These are phyloP conservation scores for Diaporthe sp. DNA, from an alignment of 2,329 filamentous ascomycete species.

Conservation along the genomic window DNA sequence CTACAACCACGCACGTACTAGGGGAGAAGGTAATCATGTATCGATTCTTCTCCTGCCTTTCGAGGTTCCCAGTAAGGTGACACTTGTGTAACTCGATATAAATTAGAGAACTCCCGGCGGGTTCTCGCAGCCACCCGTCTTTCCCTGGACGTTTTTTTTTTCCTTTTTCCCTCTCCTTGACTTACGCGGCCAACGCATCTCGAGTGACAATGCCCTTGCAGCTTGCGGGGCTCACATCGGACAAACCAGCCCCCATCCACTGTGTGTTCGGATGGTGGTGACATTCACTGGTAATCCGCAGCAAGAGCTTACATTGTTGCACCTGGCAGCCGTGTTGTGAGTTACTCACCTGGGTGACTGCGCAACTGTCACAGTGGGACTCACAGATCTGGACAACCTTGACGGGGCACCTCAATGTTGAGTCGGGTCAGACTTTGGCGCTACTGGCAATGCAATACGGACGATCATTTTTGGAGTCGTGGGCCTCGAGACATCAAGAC, in stretches of 20 bases:
- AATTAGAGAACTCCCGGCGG: neutral
- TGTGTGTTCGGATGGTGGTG: neutral
- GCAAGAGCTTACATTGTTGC: neutral
- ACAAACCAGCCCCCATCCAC: neutral
- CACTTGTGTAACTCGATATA: conserved; percentile 7
- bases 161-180: neutral
- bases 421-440: conserved; percentile 4
- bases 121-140: conserved; percentile 15
- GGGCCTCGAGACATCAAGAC: neutral
- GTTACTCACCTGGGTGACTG: neutral
- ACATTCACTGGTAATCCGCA: neutral
- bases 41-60: neutral
- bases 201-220: conserved; percentile 1
- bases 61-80: neutral
- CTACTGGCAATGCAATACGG: neutral
- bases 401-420: neutral
- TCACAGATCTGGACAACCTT: neutral
- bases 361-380: neutral
- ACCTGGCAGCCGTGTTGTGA: neutral
- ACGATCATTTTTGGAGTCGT: neutral
- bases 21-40: too few species aligned
- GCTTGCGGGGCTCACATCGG: neutral
- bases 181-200: neutral
- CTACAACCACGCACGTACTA: neutral
- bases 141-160: neutral